phyloP scores from a whole-genome alignment of 2,329 filamentous ascomycete species.

The Biscogniauxia marginata region DNA sequence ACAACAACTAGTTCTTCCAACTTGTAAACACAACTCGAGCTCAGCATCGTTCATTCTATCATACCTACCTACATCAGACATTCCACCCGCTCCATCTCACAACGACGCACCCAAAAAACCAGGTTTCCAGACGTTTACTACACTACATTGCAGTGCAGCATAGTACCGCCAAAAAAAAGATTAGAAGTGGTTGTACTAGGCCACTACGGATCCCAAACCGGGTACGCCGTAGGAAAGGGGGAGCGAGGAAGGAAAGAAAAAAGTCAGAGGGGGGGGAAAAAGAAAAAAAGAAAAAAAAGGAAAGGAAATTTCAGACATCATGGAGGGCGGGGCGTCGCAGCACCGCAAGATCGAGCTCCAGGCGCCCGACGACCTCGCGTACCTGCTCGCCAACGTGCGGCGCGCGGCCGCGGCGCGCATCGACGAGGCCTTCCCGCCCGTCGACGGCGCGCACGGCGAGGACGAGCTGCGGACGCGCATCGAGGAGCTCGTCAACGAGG shows the following conservation, averaged over 20 bases:
- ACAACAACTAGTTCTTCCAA: too few relatives aligned
- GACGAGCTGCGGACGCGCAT: conserved; percentile 60
- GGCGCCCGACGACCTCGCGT: conserved; percentile 68
- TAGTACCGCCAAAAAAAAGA: too few relatives aligned
- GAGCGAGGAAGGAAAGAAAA: background rate
- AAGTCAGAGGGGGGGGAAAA: background rate
- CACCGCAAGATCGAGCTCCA: conserved; percentile 81
- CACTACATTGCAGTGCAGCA: too few relatives aligned
- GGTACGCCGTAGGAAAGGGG: too few relatives aligned
- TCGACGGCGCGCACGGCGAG: conserved; percentile 48
- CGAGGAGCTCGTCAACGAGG: conserved; percentile 59
- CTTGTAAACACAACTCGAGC: too few relatives aligned
- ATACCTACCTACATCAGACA: too few relatives aligned
- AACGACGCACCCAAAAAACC: too few relatives aligned
- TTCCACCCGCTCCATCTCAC: too few relatives aligned
- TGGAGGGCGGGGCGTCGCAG: conserved; percentile 25
- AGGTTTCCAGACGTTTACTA: too few relatives aligned
- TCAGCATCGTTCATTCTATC: too few relatives aligned
- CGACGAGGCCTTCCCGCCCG: conserved; percentile 65
- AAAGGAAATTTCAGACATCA: conserved; percentile 1
- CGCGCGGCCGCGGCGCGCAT: conserved; percentile 67
- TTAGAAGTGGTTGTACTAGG: too few relatives aligned
- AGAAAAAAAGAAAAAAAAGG: background rate
- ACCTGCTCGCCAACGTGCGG: conserved; percentile 68
- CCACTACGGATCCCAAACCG: too few relatives aligned